A percentile compares a stretch with the other conserved stretches of the same genome.
phyloP scores from a whole-genome alignment of 139 green algal genomes.

The Coelastrella sp. region DNA sequence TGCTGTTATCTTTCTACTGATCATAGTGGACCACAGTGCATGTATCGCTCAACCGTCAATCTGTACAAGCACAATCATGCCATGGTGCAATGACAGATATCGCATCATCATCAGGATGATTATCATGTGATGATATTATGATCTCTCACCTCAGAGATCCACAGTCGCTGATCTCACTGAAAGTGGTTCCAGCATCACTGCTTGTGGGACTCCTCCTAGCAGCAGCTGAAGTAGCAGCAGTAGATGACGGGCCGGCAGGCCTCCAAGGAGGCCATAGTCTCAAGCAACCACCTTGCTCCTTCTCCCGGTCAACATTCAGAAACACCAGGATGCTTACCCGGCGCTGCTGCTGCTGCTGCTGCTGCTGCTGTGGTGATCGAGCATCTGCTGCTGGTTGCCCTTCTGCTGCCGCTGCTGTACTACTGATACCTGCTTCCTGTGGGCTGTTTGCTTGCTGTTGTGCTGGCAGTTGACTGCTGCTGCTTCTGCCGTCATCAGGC shows the following conservation, averaged over 20 bases:
- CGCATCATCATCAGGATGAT: too few species aligned
- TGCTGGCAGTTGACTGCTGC: not conserved
- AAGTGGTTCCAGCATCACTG: constrained; percentile 46
- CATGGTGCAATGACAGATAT: too few species aligned
- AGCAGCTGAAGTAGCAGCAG: constrained; percentile 13
- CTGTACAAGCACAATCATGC: too few species aligned
- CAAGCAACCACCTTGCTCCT: constrained; percentile 59
- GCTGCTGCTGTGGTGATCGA: too few species aligned
- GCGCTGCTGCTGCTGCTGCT: constrained; percentile 45
- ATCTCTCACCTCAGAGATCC: constrained; percentile 54
- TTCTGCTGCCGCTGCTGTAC: not conserved
- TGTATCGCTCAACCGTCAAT: too few species aligned
- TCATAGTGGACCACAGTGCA: too few species aligned
- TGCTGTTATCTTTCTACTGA: too few species aligned
- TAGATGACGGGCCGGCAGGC: not conserved
- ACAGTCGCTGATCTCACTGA: constrained; percentile 56
- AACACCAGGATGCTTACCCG: constrained; percentile 48
- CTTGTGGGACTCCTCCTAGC: constrained; percentile 46
- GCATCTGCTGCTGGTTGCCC: not conserved
- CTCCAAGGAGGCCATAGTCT: constrained; percentile 62
- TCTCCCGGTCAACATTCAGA: constrained; percentile 52
- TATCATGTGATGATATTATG: too few species aligned
- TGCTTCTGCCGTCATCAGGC: constrained; percentile 60
- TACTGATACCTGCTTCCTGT: not conserved
- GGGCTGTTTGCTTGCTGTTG: not conserved